Conservation (phyloP, 2,329 filamentous ascomycete species). For the Alternaria atra region DNA sequence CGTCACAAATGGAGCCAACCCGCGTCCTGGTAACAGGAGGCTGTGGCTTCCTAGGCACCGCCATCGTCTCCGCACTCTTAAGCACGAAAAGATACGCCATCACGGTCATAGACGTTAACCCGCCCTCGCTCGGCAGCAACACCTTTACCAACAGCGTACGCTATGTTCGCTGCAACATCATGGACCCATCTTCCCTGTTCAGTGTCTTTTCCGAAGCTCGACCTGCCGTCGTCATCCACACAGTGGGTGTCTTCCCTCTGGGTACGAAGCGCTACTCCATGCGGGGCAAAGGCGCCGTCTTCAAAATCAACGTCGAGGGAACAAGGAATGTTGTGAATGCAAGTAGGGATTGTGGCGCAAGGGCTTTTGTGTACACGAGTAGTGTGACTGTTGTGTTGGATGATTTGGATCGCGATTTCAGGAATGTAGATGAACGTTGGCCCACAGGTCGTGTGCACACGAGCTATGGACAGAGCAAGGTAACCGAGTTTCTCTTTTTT, state of each 20-base stretch:
- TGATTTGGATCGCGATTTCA: conserved; percentile 74
- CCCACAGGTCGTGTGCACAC: conserved; percentile 75
- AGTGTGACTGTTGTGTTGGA: conserved; percentile 88
- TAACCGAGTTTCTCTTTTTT: conserved; percentile 43
- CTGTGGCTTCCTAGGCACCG: conserved; percentile 57
- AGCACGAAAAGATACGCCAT: conserved; percentile 50
- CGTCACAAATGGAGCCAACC: conserved; percentile 33
- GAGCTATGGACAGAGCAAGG: conserved; percentile 93
- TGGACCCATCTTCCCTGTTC: conserved; percentile 44
- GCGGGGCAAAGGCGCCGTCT: conserved; percentile 64
- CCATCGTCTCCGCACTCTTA: conserved; percentile 52
- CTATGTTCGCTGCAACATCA: conserved; percentile 54
- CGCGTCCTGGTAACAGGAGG: conserved; percentile 59
- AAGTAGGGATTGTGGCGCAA: conserved; percentile 73
- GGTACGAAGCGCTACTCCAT: conserved; percentile 53
- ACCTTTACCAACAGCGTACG: conserved; percentile 36
- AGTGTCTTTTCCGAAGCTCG: conserved; percentile 67
- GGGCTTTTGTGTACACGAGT: conserved; percentile 88
- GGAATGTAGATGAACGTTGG: conserved; percentile 85
- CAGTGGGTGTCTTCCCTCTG: conserved; percentile 66
- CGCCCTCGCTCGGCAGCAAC: conserved; percentile 42
- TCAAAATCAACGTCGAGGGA: conserved; percentile 87
- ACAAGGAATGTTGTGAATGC: conserved; percentile 81
- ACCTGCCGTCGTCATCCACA: conserved; percentile 90
- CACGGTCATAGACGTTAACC: conserved; percentile 53